Conservation (phyloP, 805 yeast genomes). For the Kazachstania psychrophila region DNA sequence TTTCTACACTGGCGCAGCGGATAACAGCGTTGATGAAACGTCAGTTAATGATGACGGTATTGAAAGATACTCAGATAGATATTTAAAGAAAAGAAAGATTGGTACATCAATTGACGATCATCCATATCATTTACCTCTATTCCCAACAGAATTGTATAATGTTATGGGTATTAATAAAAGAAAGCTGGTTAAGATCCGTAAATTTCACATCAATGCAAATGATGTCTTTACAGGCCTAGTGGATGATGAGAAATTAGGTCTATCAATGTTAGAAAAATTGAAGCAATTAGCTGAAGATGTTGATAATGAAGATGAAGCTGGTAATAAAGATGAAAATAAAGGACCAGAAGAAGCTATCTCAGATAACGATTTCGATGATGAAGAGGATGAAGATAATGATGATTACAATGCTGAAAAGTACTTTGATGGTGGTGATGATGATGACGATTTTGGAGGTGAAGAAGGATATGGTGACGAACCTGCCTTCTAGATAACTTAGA, state of each 20-base stretch:
- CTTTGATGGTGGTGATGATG: conserved; percentile 35
- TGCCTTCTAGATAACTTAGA: no score
- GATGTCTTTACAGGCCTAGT: conserved; percentile 22
- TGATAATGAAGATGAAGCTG: conserved; percentile 32
- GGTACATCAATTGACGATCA: conserved; percentile 59
- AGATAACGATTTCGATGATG: conserved; percentile 49
- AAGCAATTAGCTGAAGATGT: conserved; percentile 42
- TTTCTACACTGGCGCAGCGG: conserved; percentile 50
- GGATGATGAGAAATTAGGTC: conserved; percentile 23
- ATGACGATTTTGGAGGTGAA: conserved; percentile 34
- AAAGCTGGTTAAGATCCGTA: conserved; percentile 38
- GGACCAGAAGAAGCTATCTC: conserved; percentile 23
- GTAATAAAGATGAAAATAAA: conserved; percentile 19
- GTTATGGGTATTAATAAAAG: conserved; percentile 60
- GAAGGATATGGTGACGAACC: conserved; percentile 41
- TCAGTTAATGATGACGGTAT: conserved; percentile 53
- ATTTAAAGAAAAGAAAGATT: conserved; percentile 54
- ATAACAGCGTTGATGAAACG: conserved; percentile 24
- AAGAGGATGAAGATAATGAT: conserved; percentile 53
- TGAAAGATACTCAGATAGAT: conserved; percentile 73
- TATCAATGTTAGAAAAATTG: conserved; percentile 39
- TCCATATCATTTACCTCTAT: conserved; percentile 60
- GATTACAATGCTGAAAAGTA: conserved; percentile 42
- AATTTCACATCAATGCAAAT: conserved; percentile 21
- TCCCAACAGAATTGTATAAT: conserved; percentile 68